Conservation (phyloP, 164 flowering plant species). For the Aristolochia contorta region DNA sequence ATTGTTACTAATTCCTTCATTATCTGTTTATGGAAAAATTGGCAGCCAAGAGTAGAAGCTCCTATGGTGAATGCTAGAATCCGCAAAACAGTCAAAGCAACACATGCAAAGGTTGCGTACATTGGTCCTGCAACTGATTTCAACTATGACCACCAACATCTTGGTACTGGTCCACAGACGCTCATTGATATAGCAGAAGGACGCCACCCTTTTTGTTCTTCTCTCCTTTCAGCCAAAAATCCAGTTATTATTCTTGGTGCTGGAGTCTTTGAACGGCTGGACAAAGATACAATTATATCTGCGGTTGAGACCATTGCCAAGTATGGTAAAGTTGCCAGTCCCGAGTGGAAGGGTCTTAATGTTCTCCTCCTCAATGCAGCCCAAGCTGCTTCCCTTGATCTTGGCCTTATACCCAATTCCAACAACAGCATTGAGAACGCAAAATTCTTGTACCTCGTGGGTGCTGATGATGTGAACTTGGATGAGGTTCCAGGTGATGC, state of each 20-base stretch:
- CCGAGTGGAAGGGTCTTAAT: slow-evolving; percentile 94
- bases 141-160: slow-evolving; percentile 79
- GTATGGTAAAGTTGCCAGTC: slow-evolving; percentile 45
- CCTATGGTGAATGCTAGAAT: slow-evolving; percentile 99
- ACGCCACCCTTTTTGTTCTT: slow-evolving; percentile 64
- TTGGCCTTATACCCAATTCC: slow-evolving; percentile 84
- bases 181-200: slow-evolving; percentile 80
- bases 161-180: slow-evolving; percentile 80
- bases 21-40: slow-evolving; percentile 1
- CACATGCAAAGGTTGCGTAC: slow-evolving; percentile 87
- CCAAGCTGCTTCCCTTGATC: slow-evolving; percentile 95
- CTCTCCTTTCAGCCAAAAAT: slow-evolving; percentile 65
- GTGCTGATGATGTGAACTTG: slow-evolving; percentile 84
- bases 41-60: slow-evolving; percentile 97
- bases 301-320: slow-evolving; percentile 65
- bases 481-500: slow-evolving; percentile 77
- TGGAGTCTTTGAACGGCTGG: slow-evolving; percentile 72
- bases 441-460: slow-evolving; percentile 83
- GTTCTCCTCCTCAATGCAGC: slow-evolving; percentile 84
- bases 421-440: slow-evolving; percentile 54
- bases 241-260: slow-evolving; percentile 90
- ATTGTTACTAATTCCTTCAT: background rate
- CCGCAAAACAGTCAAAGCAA: slow-evolving; percentile 69
- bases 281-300: slow-evolving; percentile 67
- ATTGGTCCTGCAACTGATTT: slow-evolving; percentile 81